Percentiles rank a stretch among this genome's conserved stretches.
Evolutionary conservation across 306 rosid species (phyloP).

Genomic region (Biancaea sappan): DNA sequence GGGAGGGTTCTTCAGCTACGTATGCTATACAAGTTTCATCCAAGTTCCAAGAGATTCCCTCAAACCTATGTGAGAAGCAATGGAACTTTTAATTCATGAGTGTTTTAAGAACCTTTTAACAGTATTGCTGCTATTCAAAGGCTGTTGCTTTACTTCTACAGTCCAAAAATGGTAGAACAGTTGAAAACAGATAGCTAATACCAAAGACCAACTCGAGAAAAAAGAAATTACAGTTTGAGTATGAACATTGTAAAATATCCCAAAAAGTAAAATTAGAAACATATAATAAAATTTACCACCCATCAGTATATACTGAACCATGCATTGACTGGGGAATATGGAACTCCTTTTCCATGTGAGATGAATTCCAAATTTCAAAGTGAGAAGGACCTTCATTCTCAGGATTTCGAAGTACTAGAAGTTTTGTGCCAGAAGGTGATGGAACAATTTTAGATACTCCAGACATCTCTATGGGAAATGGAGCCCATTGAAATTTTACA

Average conservation of each 20-base stretch:
- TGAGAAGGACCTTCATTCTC: conserved; percentile 69
- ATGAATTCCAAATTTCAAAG: conserved; percentile 73
- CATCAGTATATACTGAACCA: conserved; percentile 81
- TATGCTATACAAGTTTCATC: conserved; percentile 81
- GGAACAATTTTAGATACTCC: conserved; percentile 81
- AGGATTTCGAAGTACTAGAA: conserved; percentile 68
- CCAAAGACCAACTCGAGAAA: neutral
- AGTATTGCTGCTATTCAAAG: neutral
- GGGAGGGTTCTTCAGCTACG: conserved; percentile 88
- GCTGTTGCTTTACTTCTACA: neutral
- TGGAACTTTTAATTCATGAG: neutral
- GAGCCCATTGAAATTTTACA: conserved; percentile 66
- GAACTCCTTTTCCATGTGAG: conserved; percentile 68
- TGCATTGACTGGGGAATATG: conserved; percentile 74
- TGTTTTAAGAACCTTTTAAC: neutral
- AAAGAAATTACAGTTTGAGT: conserved; percentile 1
- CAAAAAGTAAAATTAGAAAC: neutral
- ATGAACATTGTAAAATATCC: conserved; percentile 5
- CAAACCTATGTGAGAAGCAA: conserved; percentile 65
- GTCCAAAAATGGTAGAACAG: neutral
- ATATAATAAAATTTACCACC: conserved; percentile 58
- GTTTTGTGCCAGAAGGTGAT: conserved; percentile 77
- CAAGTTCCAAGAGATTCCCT: conserved; percentile 88
- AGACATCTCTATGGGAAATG: conserved; percentile 77
- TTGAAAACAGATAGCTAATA: conserved; percentile 5